phyloP scores from a whole-genome alignment of 768 basidiomycete genomes.

The Postia placenta region DNA sequence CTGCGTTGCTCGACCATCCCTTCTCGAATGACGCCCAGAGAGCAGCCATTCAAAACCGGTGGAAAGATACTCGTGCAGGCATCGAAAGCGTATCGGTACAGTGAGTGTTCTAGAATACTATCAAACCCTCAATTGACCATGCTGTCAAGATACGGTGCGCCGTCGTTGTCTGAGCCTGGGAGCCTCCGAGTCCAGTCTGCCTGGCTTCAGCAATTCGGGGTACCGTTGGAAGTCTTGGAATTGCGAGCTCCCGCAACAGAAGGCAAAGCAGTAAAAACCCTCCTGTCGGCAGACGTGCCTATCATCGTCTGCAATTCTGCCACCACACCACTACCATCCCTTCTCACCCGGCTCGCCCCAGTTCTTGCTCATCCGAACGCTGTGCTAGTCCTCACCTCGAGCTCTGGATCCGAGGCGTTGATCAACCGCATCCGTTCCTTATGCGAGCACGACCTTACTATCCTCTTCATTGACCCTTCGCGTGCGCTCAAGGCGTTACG shows the following conservation, averaged over 20 bases:
- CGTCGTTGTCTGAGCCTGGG: too few relatives aligned
- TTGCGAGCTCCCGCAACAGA: conserved; percentile 2
- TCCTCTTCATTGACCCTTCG: conserved; percentile 50
- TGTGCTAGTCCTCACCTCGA: conserved; percentile 23
- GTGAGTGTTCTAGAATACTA: conserved; percentile 5
- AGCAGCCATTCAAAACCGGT: conserved; percentile 41
- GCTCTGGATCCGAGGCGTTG: conserved; percentile 10
- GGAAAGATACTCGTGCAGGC: conserved; percentile 19
- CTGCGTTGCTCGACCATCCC: conserved; percentile 67
- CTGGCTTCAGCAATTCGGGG: conserved; percentile 51
- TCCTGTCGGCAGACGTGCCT: conserved; percentile 49
- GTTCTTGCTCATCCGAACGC: conserved; percentile 23
- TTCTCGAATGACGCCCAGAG: conserved; percentile 49
- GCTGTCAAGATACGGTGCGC: conserved; percentile 10
- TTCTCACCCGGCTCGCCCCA: conserved; percentile 21
- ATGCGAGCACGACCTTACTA: conserved; percentile 23
- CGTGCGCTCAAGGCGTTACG: conserved; percentile 52
- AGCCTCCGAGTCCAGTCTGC: conserved; percentile 35
- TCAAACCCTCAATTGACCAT: neutral
- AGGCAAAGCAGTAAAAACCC: conserved; percentile 8
- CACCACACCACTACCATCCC: conserved; percentile 38
- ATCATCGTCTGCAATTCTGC: conserved; percentile 60
- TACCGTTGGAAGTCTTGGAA: conserved; percentile 27
- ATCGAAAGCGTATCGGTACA: conserved; percentile 6
- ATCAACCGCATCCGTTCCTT: conserved; percentile 15